Percentiles rank a stretch among this genome's conserved stretches.
These are phyloP conservation scores for Triangularia setosa DNA, from an alignment of 2,329 filamentous ascomycete genomes.

Conservation along the genomic window DNA sequence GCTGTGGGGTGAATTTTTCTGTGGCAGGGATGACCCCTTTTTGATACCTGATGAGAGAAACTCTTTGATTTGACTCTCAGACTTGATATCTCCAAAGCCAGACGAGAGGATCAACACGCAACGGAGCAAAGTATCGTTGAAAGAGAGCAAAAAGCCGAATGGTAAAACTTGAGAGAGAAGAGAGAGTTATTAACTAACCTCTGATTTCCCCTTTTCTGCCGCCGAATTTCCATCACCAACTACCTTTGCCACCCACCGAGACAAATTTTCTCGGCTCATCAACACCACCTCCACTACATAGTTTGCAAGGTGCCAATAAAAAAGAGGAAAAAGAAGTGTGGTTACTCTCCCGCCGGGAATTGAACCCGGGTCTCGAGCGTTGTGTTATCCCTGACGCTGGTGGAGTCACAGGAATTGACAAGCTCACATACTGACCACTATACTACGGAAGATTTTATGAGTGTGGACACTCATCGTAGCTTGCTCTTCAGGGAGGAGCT, in stretches of 20 bases:
- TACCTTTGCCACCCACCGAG: background rate
- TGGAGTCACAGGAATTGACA: too few species aligned
- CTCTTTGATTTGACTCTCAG: background rate
- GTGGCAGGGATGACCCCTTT: background rate
- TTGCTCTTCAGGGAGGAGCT: background rate
- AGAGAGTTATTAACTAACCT: too few species aligned
- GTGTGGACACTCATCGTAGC: background rate
- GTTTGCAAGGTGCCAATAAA: background rate
- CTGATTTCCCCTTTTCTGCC: too few species aligned
- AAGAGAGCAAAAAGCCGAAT: too few species aligned
- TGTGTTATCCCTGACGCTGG: too few species aligned
- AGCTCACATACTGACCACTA: background rate
- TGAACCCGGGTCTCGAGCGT: background rate
- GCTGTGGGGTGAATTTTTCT: background rate
- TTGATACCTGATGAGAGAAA: background rate
- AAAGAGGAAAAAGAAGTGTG: background rate
- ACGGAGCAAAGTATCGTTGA: background rate
- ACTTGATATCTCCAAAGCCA: too few species aligned
- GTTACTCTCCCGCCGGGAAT: background rate
- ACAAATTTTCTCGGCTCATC: background rate
- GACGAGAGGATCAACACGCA: too few species aligned
- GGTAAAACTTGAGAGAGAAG: too few species aligned
- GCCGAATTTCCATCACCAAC: too few species aligned
- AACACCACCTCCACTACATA: background rate
- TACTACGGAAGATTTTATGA: background rate